Evolutionary conservation across 2,329 filamentous ascomycete genomes (phyloP), one percentile per base, ranked within the genome.

Genomic region (Talaromyces marneffei): DNA sequence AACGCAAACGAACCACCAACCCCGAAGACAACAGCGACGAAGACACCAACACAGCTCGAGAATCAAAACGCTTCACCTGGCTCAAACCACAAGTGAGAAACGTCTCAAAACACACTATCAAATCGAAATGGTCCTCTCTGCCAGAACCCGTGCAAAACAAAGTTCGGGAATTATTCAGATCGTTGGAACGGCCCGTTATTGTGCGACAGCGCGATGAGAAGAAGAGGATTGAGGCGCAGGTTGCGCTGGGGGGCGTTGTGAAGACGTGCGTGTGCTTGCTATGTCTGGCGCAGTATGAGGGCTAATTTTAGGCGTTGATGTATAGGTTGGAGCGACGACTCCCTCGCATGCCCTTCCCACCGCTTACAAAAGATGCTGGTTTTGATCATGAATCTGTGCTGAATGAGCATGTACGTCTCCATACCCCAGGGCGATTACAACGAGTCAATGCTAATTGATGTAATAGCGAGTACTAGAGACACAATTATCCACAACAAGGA

Each of bases 291-390:
- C n/a, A 2, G 5, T n/a, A 50, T 29, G 42, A 7, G 14, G 33
- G 25, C 29, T 60, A 35, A 58, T 10, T 42, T 50, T 61, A n/a
- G n/a, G n/a, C n/a, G n/a, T n/a, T 14, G 31, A 33, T 44, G 2
- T 37, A 60, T 42, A 78, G 75, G 62, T 68, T 78, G 59, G 72
- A 70, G 23, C 74, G 72, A 65, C 71, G 77, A 44, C 69, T 79
- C 3, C 77, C 77, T 37, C 71, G 75, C 63, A 79, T 79, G 77
- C 76, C 77, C 5, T 79, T 79, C 62, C 77, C 77, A 1, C 76
- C 76, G 4, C 68, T 71, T 27, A 74, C 74, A 10, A 77, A 77
- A 58, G 76, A 77, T 44, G 71, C 71, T 0, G 72, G 70, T 55
- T 79, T 79, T 64, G 75, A 79, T 63, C 77, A 77, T 48, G 77